Conservation (phyloP, 768 basidiomycete genomes). For the Roridomyces roridus region DNA sequence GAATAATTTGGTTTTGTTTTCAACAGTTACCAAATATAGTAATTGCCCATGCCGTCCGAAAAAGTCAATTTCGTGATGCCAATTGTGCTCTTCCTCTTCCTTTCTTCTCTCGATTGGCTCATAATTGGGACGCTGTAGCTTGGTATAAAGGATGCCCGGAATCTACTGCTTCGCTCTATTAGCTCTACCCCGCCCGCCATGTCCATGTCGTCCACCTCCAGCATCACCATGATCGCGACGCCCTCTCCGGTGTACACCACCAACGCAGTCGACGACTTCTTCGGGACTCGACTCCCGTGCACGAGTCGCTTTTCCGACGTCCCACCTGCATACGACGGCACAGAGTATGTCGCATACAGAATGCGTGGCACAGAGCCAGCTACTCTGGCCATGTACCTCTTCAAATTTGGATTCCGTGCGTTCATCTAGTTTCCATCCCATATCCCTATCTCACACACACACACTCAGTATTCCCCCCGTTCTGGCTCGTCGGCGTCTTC, state of each 20-base stretch:
- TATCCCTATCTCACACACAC: constrained; percentile 1
- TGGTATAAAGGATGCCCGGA: no score
- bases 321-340: constrained; percentile 40
- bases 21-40: no score
- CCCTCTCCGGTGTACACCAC: constrained; percentile 6
- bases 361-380: constrained; percentile 53
- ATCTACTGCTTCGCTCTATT: no score
- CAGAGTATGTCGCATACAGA: constrained; percentile 31
- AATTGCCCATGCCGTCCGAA: no score
- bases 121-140: no score
- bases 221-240: background rate
- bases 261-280: constrained; percentile 39
- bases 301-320: constrained; percentile 44
- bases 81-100: no score
- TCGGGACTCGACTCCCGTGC: constrained; percentile 42
- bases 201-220: background rate
- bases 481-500: constrained; percentile 65
- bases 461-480: constrained; percentile 60
- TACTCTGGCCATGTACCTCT: constrained; percentile 65
- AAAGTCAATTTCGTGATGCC: no score
- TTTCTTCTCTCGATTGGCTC: no score
- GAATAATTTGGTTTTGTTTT: no score
- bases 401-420: constrained; percentile 70
- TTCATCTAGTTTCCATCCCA: constrained; percentile 11
- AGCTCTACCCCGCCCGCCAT: no score